Conservation (phyloP, 1,139 yeast genomes). For the Waltiozyma solani region DNA sequence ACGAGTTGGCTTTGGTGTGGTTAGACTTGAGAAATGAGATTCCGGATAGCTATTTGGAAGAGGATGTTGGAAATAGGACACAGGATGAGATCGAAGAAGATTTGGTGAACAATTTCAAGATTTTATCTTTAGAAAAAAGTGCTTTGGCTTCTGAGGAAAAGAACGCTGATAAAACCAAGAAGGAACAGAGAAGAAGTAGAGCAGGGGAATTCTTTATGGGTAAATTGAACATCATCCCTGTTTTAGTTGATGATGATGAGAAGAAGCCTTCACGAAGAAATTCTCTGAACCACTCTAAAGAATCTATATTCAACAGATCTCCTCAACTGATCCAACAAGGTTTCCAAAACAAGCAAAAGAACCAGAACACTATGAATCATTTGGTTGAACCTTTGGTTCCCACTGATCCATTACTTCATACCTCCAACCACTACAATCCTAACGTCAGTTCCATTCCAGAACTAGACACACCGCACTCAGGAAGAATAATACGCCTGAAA, state of each 20-base stretch:
- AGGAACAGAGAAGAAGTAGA: conserved; percentile 16
- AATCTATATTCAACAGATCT: not conserved
- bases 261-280: not conserved
- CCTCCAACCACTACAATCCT: not conserved
- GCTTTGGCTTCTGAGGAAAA: conserved; percentile 1
- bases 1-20: conserved; percentile 25
- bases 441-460: too few relatives aligned
- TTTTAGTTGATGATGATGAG: conserved; percentile 24
- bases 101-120: conserved; percentile 13
- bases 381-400: too few relatives aligned
- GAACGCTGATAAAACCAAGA: conserved; percentile 4
- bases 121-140: conserved; percentile 13
- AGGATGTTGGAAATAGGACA: conserved; percentile 2
- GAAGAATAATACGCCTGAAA: not conserved
- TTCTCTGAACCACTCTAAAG: not conserved
- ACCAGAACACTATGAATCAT: not conserved
- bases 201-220: conserved; percentile 27
- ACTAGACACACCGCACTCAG: not conserved
- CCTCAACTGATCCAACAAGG: not conserved
- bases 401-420: not conserved
- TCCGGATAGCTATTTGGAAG: conserved; percentile 17
- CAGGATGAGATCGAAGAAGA: conserved; percentile 3
- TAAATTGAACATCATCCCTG: conserved; percentile 29
- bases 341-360: not conserved
- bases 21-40: conserved; percentile 19